Conservation (phyloP, 2,329 filamentous ascomycete genomes). For the Verticillium dahliae region DNA sequence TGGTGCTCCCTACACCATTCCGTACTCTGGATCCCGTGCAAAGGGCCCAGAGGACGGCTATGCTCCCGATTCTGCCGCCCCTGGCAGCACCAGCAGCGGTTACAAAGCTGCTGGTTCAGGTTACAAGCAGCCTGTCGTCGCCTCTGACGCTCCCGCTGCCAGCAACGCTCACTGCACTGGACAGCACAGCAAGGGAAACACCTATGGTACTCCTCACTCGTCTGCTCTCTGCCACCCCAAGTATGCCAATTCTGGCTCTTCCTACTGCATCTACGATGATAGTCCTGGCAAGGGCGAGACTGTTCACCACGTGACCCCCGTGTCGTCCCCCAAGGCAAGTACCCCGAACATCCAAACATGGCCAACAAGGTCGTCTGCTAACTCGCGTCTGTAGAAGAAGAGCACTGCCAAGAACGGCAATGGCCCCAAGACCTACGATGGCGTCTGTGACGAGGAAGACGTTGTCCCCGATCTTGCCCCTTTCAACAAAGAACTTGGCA, state of each 20-base stretch:
- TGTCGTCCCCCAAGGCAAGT: background rate
- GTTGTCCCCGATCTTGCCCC: background rate
- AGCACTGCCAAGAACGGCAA: background rate
- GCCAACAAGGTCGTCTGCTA: background rate
- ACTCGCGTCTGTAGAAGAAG: background rate
- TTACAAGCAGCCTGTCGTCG: background rate
- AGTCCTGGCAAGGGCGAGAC: background rate
- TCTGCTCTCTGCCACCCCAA: background rate
- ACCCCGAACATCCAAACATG: background rate
- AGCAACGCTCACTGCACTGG: background rate
- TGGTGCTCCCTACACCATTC: slow-evolving; percentile 19
- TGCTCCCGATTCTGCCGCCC: background rate
- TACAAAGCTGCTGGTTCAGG: background rate
- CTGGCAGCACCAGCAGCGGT: background rate
- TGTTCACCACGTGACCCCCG: background rate
- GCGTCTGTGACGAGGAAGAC: background rate
- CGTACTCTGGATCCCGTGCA: slow-evolving; percentile 17
- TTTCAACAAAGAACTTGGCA: background rate
- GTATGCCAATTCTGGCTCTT: background rate
- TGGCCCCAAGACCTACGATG: background rate
- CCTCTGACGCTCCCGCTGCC: background rate
- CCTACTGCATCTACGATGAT: background rate
- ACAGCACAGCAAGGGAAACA: background rate
- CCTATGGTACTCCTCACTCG: background rate
- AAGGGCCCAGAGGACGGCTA: slow-evolving; percentile 11